Percentiles rank a stretch among this genome's conserved stretches.
Evolutionary conservation across 306 rosid species (phyloP).

Genomic region (Comarum palustre): DNA sequence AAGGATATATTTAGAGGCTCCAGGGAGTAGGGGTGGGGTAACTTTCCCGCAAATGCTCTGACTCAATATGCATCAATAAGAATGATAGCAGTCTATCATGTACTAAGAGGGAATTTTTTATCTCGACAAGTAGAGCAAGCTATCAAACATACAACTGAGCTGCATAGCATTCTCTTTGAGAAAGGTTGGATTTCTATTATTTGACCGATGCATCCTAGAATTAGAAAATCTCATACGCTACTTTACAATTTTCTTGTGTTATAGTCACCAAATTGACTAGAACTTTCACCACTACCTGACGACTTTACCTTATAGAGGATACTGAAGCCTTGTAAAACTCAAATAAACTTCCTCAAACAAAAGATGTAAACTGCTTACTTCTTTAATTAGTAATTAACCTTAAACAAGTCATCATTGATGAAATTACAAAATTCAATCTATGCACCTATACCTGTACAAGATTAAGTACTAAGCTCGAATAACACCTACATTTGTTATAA

Average conservation of each 20-base stretch:
- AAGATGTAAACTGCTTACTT: background rate
- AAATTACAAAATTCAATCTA: background rate
- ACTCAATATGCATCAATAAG: background rate
- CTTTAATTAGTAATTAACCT: background rate
- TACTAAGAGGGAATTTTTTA: background rate
- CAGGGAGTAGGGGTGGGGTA: background rate
- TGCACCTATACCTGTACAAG: background rate
- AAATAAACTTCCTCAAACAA: background rate
- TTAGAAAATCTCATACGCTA: background rate
- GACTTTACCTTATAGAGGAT: background rate
- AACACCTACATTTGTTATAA: background rate
- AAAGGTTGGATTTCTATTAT: background rate
- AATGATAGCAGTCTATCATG: background rate
- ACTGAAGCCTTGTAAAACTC: background rate
- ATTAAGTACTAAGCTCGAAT: background rate
- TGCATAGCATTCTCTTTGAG: background rate
- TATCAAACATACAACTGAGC: background rate
- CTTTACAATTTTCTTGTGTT: background rate
- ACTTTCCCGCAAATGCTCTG: background rate
- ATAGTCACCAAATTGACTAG: background rate
- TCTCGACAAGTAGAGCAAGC: background rate
- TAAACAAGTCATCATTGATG: background rate
- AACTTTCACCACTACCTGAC: background rate
- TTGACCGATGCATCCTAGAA: background rate
- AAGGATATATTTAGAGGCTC: background rate